Evolutionary conservation across 164 flowering plant genomes (phyloP), one percentile per base, ranked within the genome.

Genomic region (Umbellularia californica): DNA sequence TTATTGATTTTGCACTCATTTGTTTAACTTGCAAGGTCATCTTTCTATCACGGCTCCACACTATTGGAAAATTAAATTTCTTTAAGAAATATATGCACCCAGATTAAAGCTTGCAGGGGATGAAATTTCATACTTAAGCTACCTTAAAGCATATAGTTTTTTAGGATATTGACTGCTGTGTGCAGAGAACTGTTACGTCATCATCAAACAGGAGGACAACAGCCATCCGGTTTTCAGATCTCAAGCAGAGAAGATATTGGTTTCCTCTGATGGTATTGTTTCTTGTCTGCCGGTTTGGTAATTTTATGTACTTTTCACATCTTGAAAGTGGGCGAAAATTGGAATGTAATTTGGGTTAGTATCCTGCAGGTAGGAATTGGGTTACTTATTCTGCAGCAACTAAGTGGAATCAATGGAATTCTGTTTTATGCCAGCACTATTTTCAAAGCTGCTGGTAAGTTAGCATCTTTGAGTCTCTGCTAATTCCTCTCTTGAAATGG

Each of bases 391-490:
- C 82, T 95, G 78, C 99, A 95, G 79, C 99, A 95, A 82, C 85
- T 90, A 51, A 79, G 86, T 80, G 99, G 99, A 83, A 85, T 88
- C 41, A 95, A 95, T 83, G 99, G 87, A 63, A 90, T 95, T 79
- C 84, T 95, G 24, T 95, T 92, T 83, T 95, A 95, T 77, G 87
- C 99, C 68, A 92, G 86, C 75, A 86, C 71, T 74, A 95, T 93
- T 79, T 95, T 95, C 79, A 80, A 77, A 84, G 70, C 90, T 77
- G 97, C 97, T 70, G 97, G 97, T 91, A 78, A 77, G 85, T 76
- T 24, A 12, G 50, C 24, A 69, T 75, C 13, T 70, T 23, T 65
- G n/a, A n/a, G 35, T 51, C 58, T 76, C 17, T 50, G 2, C 23
- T 67, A 9, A 13, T 6, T 73, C 23, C 33, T 67, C 41, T 19